phyloP scores from a whole-genome alignment of 2,329 filamentous ascomycete species.

The Aureobasidium sp. region DNA sequence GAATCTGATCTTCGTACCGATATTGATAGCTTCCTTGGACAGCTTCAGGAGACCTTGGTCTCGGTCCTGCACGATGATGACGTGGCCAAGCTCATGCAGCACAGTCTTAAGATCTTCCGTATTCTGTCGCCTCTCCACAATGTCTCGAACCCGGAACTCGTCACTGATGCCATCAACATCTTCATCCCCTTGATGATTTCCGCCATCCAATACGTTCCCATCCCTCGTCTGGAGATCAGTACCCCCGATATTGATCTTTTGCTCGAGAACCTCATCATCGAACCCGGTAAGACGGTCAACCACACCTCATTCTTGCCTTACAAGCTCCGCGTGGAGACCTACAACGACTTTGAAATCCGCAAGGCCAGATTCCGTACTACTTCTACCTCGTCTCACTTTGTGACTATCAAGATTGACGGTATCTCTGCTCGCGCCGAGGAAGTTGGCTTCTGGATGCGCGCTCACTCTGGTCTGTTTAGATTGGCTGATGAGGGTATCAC shows the following conservation, averaged over 20 bases:
- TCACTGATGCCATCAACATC: slow-evolving; percentile 68
- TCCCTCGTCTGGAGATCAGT: slow-evolving; percentile 81
- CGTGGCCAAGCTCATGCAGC: slow-evolving; percentile 59
- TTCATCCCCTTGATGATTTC: slow-evolving; percentile 72
- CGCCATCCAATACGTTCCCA: slow-evolving; percentile 76
- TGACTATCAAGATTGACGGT: slow-evolving; percentile 73
- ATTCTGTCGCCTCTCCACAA: slow-evolving; percentile 60
- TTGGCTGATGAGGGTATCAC: slow-evolving; percentile 78
- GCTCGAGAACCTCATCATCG: slow-evolving; percentile 81
- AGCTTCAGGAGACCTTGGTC: slow-evolving; percentile 58
- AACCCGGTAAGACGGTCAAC: slow-evolving; percentile 78
- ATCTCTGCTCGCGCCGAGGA: slow-evolving; percentile 78
- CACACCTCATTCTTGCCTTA: slow-evolving; percentile 84
- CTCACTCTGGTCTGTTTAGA: slow-evolving; percentile 66
- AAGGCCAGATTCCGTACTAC: slow-evolving; percentile 67
- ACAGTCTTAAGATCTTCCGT: slow-evolving; percentile 57
- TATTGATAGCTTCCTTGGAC: slow-evolving; percentile 61
- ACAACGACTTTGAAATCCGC: slow-evolving; percentile 77
- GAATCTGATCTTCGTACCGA: slow-evolving; percentile 64
- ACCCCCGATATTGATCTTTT: slow-evolving; percentile 77
- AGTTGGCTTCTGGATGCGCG: slow-evolving; percentile 79
- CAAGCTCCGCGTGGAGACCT: slow-evolving; percentile 69
- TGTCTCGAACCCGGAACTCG: slow-evolving; percentile 60
- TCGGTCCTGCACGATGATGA: slow-evolving; percentile 65
- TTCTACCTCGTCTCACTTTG: slow-evolving; percentile 55